Evolutionary conservation across 73 alveolate species (phyloP), one percentile per base, ranked within the genome.

Genomic region (Paramecium sexaurelia): DNA sequence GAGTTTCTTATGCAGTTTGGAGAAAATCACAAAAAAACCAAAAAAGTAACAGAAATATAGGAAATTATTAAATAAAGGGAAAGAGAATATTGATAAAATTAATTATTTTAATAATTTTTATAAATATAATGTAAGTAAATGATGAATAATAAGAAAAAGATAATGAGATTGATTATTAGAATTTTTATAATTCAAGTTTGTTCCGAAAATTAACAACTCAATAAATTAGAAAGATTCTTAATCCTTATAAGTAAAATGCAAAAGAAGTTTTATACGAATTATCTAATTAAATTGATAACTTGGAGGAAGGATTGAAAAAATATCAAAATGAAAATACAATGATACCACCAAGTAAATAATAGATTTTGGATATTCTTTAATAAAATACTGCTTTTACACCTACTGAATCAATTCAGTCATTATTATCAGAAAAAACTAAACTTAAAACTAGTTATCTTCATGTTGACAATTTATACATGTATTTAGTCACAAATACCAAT

Each of bases 1-100:
- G 91, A 88, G n/a, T 88, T 55, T 41, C 75, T 88, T 19, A 71
- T 43, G 55, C 47, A 41, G 9, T 56, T 69, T 27, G 94, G 94
- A 26, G 84, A 55, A 19, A 35, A 88, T n/a, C 61, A 88, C n/a
- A 69, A 88, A 17, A 88, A 69, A 61, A 88, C 94, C 0, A 88
- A 88, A 75, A 88, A 88, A 29, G 55, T 88, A 24, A 45, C 61
- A 29, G 94, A 88, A 68, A 17, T 88, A 36, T 35, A 55, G 7
- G 94, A 88, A 41, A 41, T 69, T 73, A 88, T 78, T 61, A 78
- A 78, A 78, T 24, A 78, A 45, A 24, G 55, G 17, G 86, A 71
- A 32, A 35, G 86, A 36, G 56, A 35, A 13, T 35, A 36, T 66
- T 29, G 43, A 45, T n/a, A 66, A 27, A 66, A 66, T 66, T 29